phyloP scores from a whole-genome alignment of 2,329 filamentous ascomycete species.

The Monosporascus sp. region DNA sequence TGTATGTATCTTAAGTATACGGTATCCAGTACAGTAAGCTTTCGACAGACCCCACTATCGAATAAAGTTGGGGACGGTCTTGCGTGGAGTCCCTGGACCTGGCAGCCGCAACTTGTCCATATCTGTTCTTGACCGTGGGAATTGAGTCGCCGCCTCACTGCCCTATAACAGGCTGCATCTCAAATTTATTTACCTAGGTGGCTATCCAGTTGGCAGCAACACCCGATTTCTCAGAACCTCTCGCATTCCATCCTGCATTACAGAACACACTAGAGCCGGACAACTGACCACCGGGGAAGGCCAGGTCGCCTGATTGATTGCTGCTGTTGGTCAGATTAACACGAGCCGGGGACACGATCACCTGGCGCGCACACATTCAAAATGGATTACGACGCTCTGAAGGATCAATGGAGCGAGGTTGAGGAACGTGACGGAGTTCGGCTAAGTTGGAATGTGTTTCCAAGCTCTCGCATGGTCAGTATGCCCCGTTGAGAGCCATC shows the following conservation, averaged over 20 bases:
- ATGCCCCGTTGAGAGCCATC: slow-evolving; percentile 5
- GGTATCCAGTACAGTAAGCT: no score
- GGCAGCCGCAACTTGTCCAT: slow-evolving; percentile 9
- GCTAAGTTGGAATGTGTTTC: slow-evolving; percentile 98
- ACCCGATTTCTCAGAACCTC: not conserved
- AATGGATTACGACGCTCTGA: slow-evolving; percentile 91
- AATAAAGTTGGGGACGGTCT: not conserved
- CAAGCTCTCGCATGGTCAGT: slow-evolving; percentile 90
- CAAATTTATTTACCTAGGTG: not conserved
- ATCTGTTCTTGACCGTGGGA: not conserved
- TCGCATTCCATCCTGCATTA: not conserved
- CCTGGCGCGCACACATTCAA: slow-evolving; percentile 1
- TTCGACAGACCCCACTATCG: not conserved
- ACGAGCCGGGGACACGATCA: not conserved
- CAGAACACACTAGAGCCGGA: not conserved
- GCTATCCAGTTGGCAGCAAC: not conserved
- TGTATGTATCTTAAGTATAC: no score
- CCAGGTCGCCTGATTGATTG: not conserved
- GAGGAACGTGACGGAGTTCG: slow-evolving; percentile 95
- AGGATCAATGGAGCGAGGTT: slow-evolving; percentile 94
- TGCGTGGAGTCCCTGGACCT: not conserved
- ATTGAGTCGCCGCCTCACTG: not conserved
- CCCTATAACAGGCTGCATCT: not conserved
- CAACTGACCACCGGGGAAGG: not conserved
- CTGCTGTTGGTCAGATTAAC: not conserved